phyloP scores from a whole-genome alignment of 495 filamentous ascomycete genomes.

The Evernia prunastri region DNA sequence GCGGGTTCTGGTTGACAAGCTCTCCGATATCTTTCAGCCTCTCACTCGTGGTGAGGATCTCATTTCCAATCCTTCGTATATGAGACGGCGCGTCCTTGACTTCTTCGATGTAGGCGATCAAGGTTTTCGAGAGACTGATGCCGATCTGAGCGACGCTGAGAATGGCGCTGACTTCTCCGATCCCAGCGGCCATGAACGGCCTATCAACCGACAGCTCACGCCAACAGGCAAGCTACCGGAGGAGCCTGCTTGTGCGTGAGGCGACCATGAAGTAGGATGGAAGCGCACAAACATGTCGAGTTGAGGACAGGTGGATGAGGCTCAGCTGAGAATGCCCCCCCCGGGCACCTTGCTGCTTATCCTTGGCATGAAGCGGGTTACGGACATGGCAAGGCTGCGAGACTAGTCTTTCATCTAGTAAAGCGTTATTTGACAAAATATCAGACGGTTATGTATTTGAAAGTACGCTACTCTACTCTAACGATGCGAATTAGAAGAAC shows the following conservation, averaged over 20 bases:
- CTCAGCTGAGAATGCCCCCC: background rate
- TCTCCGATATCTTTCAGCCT: constrained; percentile 15
- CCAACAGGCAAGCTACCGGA: background rate
- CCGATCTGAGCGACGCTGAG: constrained; percentile 20
- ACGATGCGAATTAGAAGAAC: background rate
- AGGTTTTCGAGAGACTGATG: constrained; percentile 17
- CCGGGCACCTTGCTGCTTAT: background rate
- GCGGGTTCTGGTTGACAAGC: constrained; percentile 11
- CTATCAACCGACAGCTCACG: background rate
- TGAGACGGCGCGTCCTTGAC: constrained; percentile 15
- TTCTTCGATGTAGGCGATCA: constrained; percentile 16
- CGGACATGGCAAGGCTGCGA: too few species aligned
- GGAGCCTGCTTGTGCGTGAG: background rate
- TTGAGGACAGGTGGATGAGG: background rate
- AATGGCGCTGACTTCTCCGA: constrained; percentile 23
- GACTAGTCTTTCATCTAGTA: too few species aligned
- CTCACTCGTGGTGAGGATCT: constrained; percentile 15
- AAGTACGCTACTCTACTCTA: too few species aligned
- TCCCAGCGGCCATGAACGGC: constrained; percentile 29
- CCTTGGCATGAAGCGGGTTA: background rate
- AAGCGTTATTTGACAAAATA: too few species aligned
- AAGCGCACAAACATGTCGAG: background rate
- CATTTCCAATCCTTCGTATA: constrained; percentile 12
- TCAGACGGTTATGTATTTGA: too few species aligned
- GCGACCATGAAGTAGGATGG: background rate